Base-by-base conservation (phyloP, 768 basidiomycete genomes). In the Lepiota brunneoincarnata region DNA sequence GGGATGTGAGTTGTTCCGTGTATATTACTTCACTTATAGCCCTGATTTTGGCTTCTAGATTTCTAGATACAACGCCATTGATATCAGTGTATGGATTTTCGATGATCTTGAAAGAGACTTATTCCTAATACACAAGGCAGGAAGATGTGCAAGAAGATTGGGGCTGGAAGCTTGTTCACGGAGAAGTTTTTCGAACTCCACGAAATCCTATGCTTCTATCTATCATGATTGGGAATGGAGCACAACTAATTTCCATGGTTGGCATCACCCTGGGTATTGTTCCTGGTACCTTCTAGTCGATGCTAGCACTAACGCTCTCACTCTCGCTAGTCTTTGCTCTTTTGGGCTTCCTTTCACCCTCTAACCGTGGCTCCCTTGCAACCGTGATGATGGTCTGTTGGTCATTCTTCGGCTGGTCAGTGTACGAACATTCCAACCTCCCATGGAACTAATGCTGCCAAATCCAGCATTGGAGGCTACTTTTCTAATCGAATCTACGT, bases 131-230 rank as follows among this genome's bases (percentile, higher is more conserved):
- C 1, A 15, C 31, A 55, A 43, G 54, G 15, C 59, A 93, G 90
- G 93, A 96, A 64, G 93, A 96, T 63, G 90, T 97, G 2, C 93
- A 95, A 69, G 96, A 98, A 72, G 96, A 98, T 61, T 96, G 88
- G 82, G 96, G 96, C 1, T 98, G 96, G 96, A 98, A 98, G 65
- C 81, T 98, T 15, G 86, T 98, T 20, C 93, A 97, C 61, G 94
- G 93, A 18, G 96, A 98, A 70, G 91, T 98, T 15, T 98, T 98
- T 77, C 83, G 96, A 18, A 75, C 86, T 1, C 96, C 96, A 1
- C 72, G 72, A 41, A 79, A 86, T 49, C 84, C 93, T 0, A 82
- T 94, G 78, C 58, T 87, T 6, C 73, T 98, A 6, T 86, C 93
- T 2, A 81, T 93, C 35, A 79, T 94, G 70, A 85, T 89, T n/a